Evolutionary conservation across 768 basidiomycete species (phyloP).

Genomic region (Russula vinacea): DNA sequence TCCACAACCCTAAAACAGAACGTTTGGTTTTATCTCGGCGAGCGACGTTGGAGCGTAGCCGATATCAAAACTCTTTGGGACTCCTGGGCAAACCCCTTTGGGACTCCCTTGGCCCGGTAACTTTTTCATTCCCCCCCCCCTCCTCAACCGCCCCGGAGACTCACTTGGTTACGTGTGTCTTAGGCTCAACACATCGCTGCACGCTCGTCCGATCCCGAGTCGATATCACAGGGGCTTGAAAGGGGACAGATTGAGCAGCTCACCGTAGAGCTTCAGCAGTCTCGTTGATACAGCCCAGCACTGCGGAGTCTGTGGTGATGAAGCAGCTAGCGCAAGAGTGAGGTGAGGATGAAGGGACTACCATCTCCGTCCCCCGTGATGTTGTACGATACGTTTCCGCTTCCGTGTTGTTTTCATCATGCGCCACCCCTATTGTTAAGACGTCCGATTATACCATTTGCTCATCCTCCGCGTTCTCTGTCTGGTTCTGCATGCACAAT

Average conservation of each 20-base stretch:
- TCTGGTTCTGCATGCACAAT: too few species aligned
- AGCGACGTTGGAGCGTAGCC: constrained; percentile 17
- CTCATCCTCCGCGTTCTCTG: not conserved
- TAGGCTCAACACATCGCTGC: constrained; percentile 30
- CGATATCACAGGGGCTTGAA: constrained; percentile 42
- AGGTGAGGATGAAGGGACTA: not conserved
- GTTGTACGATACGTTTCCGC: constrained; percentile 3
- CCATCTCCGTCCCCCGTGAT: too few species aligned
- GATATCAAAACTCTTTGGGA: constrained; percentile 21
- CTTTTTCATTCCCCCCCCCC: not conserved
- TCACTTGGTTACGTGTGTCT: not conserved
- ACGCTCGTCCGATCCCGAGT: constrained; percentile 37
- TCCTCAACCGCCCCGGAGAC: not conserved
- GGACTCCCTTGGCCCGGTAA: constrained; percentile 29
- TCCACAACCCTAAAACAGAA: constrained; percentile 7
- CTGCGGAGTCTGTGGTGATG: constrained; percentile 9
- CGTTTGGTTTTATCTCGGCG: constrained; percentile 28
- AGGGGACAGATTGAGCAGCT: constrained; percentile 46
- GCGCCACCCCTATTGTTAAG: not conserved
- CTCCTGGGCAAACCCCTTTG: constrained; percentile 15
- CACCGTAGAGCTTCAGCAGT: constrained; percentile 22
- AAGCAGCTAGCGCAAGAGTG: constrained; percentile 3
- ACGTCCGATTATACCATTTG: constrained; percentile 5
- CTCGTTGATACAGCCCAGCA: constrained; percentile 8
- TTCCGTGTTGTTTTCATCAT: not conserved